These are phyloP conservation scores for Alternaria arborescens DNA, from an alignment of 2,329 filamentous ascomycete species.

Conservation along the genomic window DNA sequence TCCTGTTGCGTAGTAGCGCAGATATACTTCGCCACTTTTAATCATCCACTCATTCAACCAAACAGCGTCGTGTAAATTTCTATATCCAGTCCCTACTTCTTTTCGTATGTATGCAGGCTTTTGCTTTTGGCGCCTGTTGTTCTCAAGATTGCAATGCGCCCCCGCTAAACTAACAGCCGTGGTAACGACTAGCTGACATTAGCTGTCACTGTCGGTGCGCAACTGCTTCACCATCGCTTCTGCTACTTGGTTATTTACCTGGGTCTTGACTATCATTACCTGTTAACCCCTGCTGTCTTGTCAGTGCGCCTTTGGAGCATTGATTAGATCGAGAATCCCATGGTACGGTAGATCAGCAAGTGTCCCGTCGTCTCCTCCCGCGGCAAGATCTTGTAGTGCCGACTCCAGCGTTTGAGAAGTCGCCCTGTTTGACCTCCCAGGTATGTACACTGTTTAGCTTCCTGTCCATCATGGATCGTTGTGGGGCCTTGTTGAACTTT, in stretches of 20 bases:
- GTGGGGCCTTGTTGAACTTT: conserved; percentile 34
- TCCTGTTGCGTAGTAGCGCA: conserved; percentile 44
- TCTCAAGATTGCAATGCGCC: conserved; percentile 39
- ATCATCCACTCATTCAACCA: conserved; percentile 48
- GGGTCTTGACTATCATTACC: conserved; percentile 30
- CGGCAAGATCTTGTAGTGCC: conserved; percentile 45
- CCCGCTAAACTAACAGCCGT: conserved; percentile 28
- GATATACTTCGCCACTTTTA: conserved; percentile 51
- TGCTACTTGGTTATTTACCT: conserved; percentile 27
- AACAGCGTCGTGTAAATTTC: conserved; percentile 44
- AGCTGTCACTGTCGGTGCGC: conserved; percentile 35
- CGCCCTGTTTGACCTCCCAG: conserved; percentile 37
- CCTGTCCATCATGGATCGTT: conserved; percentile 23
- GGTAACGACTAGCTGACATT: conserved; percentile 37
- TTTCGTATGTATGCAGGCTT: conserved; percentile 36
- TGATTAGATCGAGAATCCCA: conserved; percentile 42
- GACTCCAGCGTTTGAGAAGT: conserved; percentile 48
- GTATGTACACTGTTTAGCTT: conserved; percentile 39
- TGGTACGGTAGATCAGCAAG: conserved; percentile 46
- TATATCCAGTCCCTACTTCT: conserved; percentile 42
- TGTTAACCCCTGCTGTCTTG: conserved; percentile 41
- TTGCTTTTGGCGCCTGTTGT: conserved; percentile 45
- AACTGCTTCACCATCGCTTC: conserved; percentile 34
- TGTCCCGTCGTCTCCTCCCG: conserved; percentile 44
- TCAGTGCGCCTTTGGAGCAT: conserved; percentile 38